A percentile compares a stretch with the other conserved stretches of the same genome.
These are phyloP conservation scores for Heritiera littoralis DNA, from an alignment of 345 rosid genomes.

Conservation along the genomic window DNA sequence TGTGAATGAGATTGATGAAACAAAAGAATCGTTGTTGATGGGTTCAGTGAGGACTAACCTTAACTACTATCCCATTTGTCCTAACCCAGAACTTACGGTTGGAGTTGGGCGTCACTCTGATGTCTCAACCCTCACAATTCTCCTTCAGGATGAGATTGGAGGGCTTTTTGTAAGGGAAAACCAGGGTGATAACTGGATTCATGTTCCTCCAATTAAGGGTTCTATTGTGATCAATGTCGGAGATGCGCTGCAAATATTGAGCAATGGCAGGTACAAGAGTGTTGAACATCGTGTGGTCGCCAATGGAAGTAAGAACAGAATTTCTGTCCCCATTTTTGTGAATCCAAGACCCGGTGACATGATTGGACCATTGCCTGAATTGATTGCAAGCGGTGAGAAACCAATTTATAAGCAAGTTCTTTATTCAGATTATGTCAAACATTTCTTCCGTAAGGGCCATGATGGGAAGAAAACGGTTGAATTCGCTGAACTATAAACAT, in stretches of 20 bases:
- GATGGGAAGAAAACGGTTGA: slow-evolving; percentile 29
- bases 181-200: slow-evolving; percentile 23
- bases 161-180: slow-evolving; percentile 21
- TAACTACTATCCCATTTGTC: too few species aligned
- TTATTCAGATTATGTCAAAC: slow-evolving; percentile 25
- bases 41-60: too few species aligned
- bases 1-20: slow-evolving; percentile 10
- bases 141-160: slow-evolving; percentile 24
- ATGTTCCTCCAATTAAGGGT: slow-evolving; percentile 29
- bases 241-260: slow-evolving; percentile 29
- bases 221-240: slow-evolving; percentile 27
- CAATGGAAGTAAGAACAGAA: slow-evolving; percentile 15
- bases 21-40: too few species aligned
- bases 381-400: slow-evolving; percentile 15
- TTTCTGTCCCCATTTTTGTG: slow-evolving; percentile 30
- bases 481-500: not conserved
- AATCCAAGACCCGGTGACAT: slow-evolving; percentile 16
- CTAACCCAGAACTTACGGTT: too few species aligned
- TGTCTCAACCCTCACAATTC: not conserved
- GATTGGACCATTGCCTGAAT: slow-evolving; percentile 21
- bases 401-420: slow-evolving; percentile 23
- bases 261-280: slow-evolving; percentile 28
- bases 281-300: slow-evolving; percentile 30
- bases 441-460: slow-evolving; percentile 29
- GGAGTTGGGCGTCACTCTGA: too few species aligned